Base-by-base conservation (phyloP, 2,329 filamentous ascomycete species). In the Hymenoscyphus infarciens region DNA sequence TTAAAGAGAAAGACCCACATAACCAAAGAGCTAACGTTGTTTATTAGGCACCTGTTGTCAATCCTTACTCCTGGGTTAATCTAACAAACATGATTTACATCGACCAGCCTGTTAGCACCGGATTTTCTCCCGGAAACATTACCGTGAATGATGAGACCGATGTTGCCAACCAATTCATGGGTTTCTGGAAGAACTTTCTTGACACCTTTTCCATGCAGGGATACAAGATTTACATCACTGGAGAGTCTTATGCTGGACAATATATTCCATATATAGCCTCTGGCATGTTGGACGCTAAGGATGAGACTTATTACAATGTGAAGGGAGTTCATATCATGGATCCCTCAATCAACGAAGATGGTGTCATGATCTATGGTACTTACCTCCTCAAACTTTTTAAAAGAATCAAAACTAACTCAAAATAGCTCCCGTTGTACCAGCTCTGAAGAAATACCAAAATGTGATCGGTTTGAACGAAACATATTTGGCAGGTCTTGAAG, bases 151-250 rank as follows among this genome's bases (percentile, higher is more conserved):
- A 79, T 61, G 79, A 85, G 66, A 76, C 78, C 29, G 83, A 85
- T 67, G 78, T 82, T 31, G 82, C 83, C 0, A 74, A 75, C 19
- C 78, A 87, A 63, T 87, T 87, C 70, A 77, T 84, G 11, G 83
- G 82, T 54, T 87, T 87, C 74, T 86, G 81, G 77, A 84, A 86
- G 75, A 87, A 87, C 72, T 87, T 87, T 64, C 74, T 86, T 31
- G 76, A 85, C 39, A 83, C 81, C 0, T 87, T 87, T 63, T 76
- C 73, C 25, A 77, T 86, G 61, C 76, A 83, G 42, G 77, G 79
- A 22, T 81, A 79, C 64, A 85, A 87, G 69, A 77, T 87, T n/a
- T 89, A 85, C 70, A 80, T 89, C 65, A 80, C 84, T 0, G 86
- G 86, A 8, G 86, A 88, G 73, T 81, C 77, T n/a, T 87, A 83